A percentile compares a stretch with the other conserved stretches of the same genome.
Conservation (phyloP, 345 rosid genomes). For the Abelmoschus esculentus region DNA sequence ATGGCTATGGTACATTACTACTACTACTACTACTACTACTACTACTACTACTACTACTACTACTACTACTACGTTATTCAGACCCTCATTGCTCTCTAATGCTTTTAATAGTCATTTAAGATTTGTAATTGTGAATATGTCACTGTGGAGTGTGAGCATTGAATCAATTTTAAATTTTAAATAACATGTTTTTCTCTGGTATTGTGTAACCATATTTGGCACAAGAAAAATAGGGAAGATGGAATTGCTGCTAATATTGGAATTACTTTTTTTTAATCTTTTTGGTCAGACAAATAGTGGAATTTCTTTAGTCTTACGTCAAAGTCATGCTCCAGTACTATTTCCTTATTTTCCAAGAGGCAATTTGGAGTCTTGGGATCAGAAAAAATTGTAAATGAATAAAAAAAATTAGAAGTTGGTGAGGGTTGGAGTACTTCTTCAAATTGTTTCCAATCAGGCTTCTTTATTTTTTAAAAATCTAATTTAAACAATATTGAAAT, state of each 20-base stretch:
- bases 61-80: background rate
- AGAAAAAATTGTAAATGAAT: background rate
- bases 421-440: background rate
- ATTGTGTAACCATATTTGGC: background rate
- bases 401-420: background rate
- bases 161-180: background rate
- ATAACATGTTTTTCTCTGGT: too few relatives aligned
- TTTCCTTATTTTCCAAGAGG: too few relatives aligned
- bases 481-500: background rate
- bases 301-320: background rate
- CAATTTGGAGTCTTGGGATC: background rate
- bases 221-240: background rate
- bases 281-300: background rate
- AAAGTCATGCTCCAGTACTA: background rate
- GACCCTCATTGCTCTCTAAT: background rate
- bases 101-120: background rate
- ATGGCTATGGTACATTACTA: conserved; percentile 78
- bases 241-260: background rate
- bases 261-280: background rate
- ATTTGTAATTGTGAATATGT: background rate
- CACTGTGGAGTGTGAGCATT: background rate
- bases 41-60: too few relatives aligned
- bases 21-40: too few relatives aligned
- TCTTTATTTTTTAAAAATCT: background rate
- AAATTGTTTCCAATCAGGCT: background rate